Evolutionary conservation across 306 rosid species (phyloP), one percentile per base, ranked within the genome.

Genomic region (Cicer pinnatifidum): DNA sequence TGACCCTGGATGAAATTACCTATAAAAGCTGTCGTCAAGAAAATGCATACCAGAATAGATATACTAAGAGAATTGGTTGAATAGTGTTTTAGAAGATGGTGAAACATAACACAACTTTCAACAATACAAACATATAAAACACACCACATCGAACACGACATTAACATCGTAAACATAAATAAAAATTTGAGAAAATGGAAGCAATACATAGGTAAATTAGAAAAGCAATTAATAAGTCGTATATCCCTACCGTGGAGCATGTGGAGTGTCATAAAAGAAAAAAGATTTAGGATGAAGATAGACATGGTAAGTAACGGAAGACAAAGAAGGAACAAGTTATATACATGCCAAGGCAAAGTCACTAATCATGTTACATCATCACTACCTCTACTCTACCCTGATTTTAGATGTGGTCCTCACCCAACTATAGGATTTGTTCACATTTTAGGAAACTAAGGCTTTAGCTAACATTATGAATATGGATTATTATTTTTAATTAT

Each of bases 361-460:
- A 54, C 59, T 54, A 77, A 46, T 68, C 62, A 77, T 67, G 41
- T 57, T 45, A 51, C 81, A 76, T 67, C 81, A 77, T 68, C 23
- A 37, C 69, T 46, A 28, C 7, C 58, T 28, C 40, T 8, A 20
- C 63, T 65, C 56, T 52, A 65, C 15, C 62, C 62, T 50, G 7
- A n/a, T 67, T 59, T 53, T 8, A 11, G 5, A 71, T 1, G 53
- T 71, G 76, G 66, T 56, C 76, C 76, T 52, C 40, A 10, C 39
- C 70, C 12, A 16, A 38, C 50, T 52, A 51, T 38, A 70, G 7
- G 37, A 50, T 69, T 28, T 47, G 43, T 28, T 67, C 43, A 28
- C 62, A 23, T 23, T 57, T 57, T 28, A 1, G 41, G 56, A 50
- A 57, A 57, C 15, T 57, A 23, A 15, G 6, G 41, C 13, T 57